Base-by-base conservation (phyloP, 345 rosid species). In the Ceriops zippeliana region DNA sequence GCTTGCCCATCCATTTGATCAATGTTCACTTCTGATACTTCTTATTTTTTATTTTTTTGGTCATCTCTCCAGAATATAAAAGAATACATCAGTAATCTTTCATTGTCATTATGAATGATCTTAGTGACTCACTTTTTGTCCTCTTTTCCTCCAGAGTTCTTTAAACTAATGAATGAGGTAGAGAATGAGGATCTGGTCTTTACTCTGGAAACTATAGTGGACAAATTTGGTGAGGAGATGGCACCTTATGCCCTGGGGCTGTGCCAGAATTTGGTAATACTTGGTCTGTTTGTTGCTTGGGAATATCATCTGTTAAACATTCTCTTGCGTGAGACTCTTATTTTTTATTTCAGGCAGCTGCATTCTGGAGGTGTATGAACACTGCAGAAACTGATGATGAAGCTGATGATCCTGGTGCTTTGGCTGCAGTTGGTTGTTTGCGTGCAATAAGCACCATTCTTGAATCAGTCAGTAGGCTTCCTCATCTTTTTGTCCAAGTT, bases 161-260 rank as follows among this genome's bases (percentile, higher is more conserved):
- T 95, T 73, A 95, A 89, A 79, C 90, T 95, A 52, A 95, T 95
- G 97, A 88, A 91, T 80, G 97, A 95, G 85, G 97, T 95, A 34
- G 99, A 91, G 80, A 95, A 95, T 79, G 99, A 95, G 87, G 97
- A 88, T 69, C 86, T 92, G 65, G 98, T 92, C 47, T 92, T 87
- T 73, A 92, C 98, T 38, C 68, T 92, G 83, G 98, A 92, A 80
- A 90, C 95, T 68, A 85, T 92, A 69, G 98, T 92, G 28, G 96
- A 92, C 83, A 92, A 88, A 78, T 92, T 92, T 82, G 98, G 98
- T 2, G 98, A 92, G 79, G 98, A 92, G 84, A 92, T 92, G 98
- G 92, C 95, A 65, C 98, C 96, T 24, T 92, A 80, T 84, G 96
- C 98, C 70, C 78, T 92, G 69, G 98, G 96, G 52, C 82, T 92